A percentile compares a stretch with the other conserved stretches of the same genome.
phyloP scores from a whole-genome alignment of 305 asterid genomes.

The Solanum chacoense region DNA sequence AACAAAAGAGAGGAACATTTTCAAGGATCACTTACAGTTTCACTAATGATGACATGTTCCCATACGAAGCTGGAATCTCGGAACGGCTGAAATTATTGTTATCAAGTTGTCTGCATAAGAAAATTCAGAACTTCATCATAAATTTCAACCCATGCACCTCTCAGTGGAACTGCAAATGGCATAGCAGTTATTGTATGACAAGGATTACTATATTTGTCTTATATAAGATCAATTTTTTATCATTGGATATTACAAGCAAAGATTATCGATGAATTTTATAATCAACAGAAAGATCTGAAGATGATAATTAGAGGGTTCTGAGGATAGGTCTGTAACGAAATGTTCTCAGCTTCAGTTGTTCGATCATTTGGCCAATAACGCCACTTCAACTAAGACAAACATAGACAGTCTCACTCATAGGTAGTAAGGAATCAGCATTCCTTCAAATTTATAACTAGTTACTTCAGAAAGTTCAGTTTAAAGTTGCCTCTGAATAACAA shows the following conservation, averaged over 20 bases:
- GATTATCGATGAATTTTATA: background rate
- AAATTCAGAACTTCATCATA: background rate
- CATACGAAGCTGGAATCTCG: conserved; percentile 34
- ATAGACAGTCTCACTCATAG: background rate
- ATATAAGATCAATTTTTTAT: background rate
- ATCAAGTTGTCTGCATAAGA: conserved; percentile 28
- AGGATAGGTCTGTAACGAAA: background rate
- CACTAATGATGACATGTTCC: conserved; percentile 21
- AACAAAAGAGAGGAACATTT: background rate
- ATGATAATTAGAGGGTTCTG: background rate
- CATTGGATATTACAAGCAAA: background rate
- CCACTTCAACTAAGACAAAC: background rate
- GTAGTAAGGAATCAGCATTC: background rate
- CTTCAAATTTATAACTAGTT: background rate
- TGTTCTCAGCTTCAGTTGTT: background rate
- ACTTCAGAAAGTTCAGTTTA: background rate
- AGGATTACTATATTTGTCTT: background rate
- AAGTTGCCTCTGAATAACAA: background rate
- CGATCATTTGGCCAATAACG: background rate
- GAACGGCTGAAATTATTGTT: conserved; percentile 34
- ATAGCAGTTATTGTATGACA: background rate
- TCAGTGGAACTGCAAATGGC: background rate
- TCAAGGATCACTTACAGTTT: conserved; percentile 24
- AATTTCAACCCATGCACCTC: background rate
- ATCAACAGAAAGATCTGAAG: background rate